Evolutionary conservation across 2,329 filamentous ascomycete genomes (phyloP).

Genomic region (Ascochyta fabae): DNA sequence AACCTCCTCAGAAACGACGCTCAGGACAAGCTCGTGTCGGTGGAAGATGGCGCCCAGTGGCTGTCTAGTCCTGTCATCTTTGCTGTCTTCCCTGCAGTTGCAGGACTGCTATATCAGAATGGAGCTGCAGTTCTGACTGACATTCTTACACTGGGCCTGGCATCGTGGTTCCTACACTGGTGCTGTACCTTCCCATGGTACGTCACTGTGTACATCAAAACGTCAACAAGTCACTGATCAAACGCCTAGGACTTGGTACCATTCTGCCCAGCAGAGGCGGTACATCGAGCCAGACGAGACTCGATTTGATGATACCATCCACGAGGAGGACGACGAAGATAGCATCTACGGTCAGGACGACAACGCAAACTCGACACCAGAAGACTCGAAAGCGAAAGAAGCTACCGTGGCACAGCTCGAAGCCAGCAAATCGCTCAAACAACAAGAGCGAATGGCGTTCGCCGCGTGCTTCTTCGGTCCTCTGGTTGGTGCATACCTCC

Average conservation of each 20-base stretch:
- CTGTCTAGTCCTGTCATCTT: constrained; percentile 82
- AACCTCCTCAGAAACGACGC: constrained; percentile 60
- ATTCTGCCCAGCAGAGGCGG: constrained; percentile 53
- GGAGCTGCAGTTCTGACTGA: constrained; percentile 85
- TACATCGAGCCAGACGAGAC: constrained; percentile 31
- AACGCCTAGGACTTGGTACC: constrained; percentile 58
- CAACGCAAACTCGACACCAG: constrained; percentile 9
- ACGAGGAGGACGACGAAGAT: constrained; percentile 43
- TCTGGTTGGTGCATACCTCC: constrained; percentile 77
- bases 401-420: constrained; percentile 35
- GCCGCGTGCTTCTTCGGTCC: constrained; percentile 81
- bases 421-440: constrained; percentile 69
- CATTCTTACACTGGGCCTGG: constrained; percentile 77
- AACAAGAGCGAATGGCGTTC: constrained; percentile 77
- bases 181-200: constrained; percentile 89
- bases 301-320: constrained; percentile 31
- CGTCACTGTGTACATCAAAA: constrained; percentile 13
- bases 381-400: constrained; percentile 16
- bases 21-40: constrained; percentile 43
- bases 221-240: constrained; percentile 6
- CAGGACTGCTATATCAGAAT: constrained; percentile 82
- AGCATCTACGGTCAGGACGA: constrained; percentile 22
- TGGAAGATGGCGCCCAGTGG: constrained; percentile 69
- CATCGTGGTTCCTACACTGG: constrained; percentile 90
- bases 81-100: constrained; percentile 84